Conservation (phyloP, 1,284 basidiomycete species). For the Malassezia sp. region DNA sequence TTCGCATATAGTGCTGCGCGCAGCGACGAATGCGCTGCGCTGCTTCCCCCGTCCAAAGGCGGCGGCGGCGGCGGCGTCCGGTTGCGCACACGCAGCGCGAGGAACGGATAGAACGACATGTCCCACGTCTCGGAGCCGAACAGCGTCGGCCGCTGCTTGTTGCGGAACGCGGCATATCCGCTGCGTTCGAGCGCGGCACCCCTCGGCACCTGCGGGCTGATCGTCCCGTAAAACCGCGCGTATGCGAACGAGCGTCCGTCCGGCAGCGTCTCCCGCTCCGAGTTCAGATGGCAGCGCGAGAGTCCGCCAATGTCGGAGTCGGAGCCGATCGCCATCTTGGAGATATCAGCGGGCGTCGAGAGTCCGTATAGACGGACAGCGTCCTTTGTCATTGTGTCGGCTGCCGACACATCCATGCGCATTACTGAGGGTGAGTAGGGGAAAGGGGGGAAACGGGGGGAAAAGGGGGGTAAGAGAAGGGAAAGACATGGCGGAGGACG, state of each 20-base stretch:
- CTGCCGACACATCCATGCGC: constrained; percentile 37
- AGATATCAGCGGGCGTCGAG: constrained; percentile 20
- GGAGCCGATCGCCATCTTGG: constrained; percentile 58
- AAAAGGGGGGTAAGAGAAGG: too few relatives aligned
- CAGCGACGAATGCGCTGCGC: constrained; percentile 7
- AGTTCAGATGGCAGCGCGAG: constrained; percentile 52
- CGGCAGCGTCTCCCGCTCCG: constrained; percentile 20
- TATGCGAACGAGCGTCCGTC: neutral
- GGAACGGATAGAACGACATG: constrained; percentile 63
- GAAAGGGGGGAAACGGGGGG: too few relatives aligned
- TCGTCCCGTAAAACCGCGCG: constrained; percentile 45
- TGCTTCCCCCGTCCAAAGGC: too few relatives aligned
- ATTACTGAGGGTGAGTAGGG: too few relatives aligned
- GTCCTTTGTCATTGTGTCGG: constrained; percentile 21
- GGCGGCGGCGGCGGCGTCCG: constrained; percentile 20
- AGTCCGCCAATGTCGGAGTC: constrained; percentile 75
- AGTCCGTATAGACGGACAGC: constrained; percentile 29
- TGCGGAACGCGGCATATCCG: constrained; percentile 65
- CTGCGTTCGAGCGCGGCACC: constrained; percentile 46
- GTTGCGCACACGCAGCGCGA: constrained; percentile 62
- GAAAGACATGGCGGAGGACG: too few relatives aligned
- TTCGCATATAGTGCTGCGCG: constrained; percentile 30
- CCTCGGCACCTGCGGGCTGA: constrained; percentile 44
- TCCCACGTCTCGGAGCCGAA: constrained; percentile 73
- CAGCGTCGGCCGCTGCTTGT: constrained; percentile 56